phyloP scores from a whole-genome alignment of 352 stramenopile species.

The Thalassiosira livingstoniorum region DNA sequence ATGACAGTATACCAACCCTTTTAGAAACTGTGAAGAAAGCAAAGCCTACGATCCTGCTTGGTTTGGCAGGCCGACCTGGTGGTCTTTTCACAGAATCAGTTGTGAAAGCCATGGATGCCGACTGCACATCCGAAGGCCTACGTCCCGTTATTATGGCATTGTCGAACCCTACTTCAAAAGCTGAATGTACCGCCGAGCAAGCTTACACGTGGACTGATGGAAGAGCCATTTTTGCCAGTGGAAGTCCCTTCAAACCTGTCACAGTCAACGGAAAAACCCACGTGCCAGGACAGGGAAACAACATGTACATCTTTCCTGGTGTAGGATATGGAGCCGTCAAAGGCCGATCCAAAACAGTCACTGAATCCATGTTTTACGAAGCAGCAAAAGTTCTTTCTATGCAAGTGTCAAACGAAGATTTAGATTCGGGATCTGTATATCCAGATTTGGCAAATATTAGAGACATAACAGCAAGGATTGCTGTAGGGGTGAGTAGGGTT shows the following conservation, averaged over 20 bases:
- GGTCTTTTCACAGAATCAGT: conserved; percentile 85
- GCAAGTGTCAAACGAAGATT: conserved; percentile 90
- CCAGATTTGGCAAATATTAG: conserved; percentile 92
- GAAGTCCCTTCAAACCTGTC: conserved; percentile 95
- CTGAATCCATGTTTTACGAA: conserved; percentile 95
- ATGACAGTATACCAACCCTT: conserved; percentile 85
- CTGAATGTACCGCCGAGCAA: conserved; percentile 95
- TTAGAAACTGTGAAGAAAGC: conserved; percentile 92
- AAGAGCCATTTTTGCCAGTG: conserved; percentile 94
- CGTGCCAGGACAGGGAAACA: conserved; percentile 85
- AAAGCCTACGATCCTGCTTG: conserved; percentile 94
- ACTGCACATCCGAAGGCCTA: conserved; percentile 82
- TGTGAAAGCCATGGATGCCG: conserved; percentile 73
- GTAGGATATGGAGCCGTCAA: conserved; percentile 94
- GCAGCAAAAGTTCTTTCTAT: conserved; percentile 93
- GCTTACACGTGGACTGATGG: conserved; percentile 97
- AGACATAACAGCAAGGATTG: conserved; percentile 92
- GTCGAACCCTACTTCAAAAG: conserved; percentile 95
- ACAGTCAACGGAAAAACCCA: conserved; percentile 89
- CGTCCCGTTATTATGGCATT: conserved; percentile 96
- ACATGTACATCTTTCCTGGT: conserved; percentile 90
- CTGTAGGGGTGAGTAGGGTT: conserved; percentile 91
- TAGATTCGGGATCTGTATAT: conserved; percentile 93
- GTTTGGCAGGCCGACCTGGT: conserved; percentile 84
- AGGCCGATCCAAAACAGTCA: conserved; percentile 86